These are phyloP conservation scores for Phaeosphaeria sp. DNA, from an alignment of 2,329 filamentous ascomycete genomes.

Conservation along the genomic window DNA sequence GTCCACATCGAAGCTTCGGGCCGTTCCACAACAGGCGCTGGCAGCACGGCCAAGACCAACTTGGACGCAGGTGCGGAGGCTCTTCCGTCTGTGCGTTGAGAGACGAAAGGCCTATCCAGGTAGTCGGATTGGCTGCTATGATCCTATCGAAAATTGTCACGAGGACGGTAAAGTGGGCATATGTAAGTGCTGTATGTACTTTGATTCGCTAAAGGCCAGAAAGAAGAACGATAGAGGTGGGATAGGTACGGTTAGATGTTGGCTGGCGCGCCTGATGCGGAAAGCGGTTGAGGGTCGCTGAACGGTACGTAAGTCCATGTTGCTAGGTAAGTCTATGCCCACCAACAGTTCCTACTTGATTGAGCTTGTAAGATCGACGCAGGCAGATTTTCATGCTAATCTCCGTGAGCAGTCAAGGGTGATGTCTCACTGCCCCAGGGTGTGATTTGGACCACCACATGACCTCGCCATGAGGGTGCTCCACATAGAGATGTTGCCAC, in stretches of 20 bases:
- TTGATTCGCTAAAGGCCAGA: not conserved
- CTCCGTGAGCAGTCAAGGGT: not conserved
- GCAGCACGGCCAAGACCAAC: slow-evolving; percentile 3
- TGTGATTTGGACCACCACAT: not conserved
- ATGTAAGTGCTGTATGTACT: not conserved
- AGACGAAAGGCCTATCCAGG: not conserved
- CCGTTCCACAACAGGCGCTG: slow-evolving; percentile 14
- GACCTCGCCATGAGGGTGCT: not conserved
- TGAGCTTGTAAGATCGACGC: not conserved
- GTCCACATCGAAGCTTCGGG: slow-evolving; percentile 5
- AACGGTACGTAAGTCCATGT: not conserved
- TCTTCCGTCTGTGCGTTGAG: slow-evolving; percentile 2
- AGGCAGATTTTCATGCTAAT: not conserved
- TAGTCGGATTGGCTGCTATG: not conserved
- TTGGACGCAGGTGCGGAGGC: slow-evolving; percentile 6
- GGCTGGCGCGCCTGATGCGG: not conserved
- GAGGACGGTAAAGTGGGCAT: not conserved
- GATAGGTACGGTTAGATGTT: not conserved
- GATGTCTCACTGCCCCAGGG: not conserved
- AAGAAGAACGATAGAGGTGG: not conserved
- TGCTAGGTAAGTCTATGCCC: not conserved
- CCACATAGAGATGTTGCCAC: slow-evolving; percentile 10
- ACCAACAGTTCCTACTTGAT: not conserved
- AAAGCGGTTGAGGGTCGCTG: not conserved
- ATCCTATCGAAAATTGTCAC: not conserved